phyloP scores from a whole-genome alignment of 306 rosid genomes.

The Oxytropis ochrocephala region DNA sequence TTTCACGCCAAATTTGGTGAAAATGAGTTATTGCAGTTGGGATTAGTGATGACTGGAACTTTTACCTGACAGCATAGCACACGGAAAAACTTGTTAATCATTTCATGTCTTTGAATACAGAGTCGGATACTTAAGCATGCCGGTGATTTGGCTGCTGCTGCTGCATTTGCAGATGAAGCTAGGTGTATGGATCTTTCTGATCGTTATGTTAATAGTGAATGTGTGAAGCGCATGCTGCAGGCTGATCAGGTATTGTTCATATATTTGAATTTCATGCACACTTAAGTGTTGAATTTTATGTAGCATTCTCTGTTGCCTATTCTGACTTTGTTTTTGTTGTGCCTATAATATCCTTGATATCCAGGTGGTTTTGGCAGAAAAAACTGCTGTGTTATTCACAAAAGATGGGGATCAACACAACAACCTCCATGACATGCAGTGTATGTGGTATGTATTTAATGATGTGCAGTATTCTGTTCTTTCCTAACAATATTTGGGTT shows the following conservation, averaged over 20 bases:
- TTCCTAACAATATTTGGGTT: slow-evolving; percentile 7
- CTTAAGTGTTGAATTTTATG: neutral
- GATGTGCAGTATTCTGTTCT: slow-evolving; percentile 10
- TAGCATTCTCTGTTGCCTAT: slow-evolving; percentile 1
- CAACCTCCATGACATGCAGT: slow-evolving; percentile 99
- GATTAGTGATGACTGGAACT: neutral
- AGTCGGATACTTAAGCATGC: slow-evolving; percentile 97
- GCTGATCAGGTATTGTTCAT: slow-evolving; percentile 78
- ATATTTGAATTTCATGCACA: slow-evolving; percentile 4
- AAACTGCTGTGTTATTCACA: slow-evolving; percentile 95
- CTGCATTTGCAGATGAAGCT: slow-evolving; percentile 97
- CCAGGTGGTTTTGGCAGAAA: slow-evolving; percentile 90
- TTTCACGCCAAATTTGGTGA: neutral
- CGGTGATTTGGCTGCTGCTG: slow-evolving; percentile 93
- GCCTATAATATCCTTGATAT: slow-evolving; percentile 7
- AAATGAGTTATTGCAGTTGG: slow-evolving; percentile 9
- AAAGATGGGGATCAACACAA: slow-evolving; percentile 98
- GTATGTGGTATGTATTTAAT: slow-evolving; percentile 87
- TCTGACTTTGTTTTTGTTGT: slow-evolving; percentile 11
- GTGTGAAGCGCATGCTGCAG: slow-evolving; percentile 99
- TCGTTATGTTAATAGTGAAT: slow-evolving; percentile 93
- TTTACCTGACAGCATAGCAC: neutral
- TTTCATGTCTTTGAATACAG: slow-evolving; percentile 44
- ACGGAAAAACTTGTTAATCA: neutral
- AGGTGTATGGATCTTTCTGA: slow-evolving; percentile 99